These are phyloP conservation scores for Penium margaritaceum DNA, from an alignment of 139 green algal genomes.

Conservation along the genomic window DNA sequence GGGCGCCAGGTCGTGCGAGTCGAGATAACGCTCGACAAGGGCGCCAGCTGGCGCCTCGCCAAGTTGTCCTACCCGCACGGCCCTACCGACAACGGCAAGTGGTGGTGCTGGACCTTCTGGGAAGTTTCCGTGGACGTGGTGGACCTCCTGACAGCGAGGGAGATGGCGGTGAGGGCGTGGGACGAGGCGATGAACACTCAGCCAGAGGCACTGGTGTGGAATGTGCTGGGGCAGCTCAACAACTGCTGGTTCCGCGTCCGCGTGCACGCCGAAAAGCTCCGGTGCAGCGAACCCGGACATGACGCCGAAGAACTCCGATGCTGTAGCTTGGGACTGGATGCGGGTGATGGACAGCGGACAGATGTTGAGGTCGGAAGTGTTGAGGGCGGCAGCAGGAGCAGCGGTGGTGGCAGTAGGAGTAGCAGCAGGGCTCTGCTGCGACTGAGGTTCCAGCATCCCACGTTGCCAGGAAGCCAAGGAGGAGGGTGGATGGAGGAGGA, in stretches of 20 bases:
- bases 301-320: too few relatives aligned
- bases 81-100: conserved; percentile 58
- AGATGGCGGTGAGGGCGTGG: conserved; percentile 47
- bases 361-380: too few relatives aligned
- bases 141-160: neutral
- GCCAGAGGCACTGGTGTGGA: conserved; percentile 72
- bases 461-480: too few relatives aligned
- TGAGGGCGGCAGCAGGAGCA: too few relatives aligned
- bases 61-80: neutral
- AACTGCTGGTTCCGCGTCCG: conserved; percentile 77
- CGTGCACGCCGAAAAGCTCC: conserved; percentile 44
- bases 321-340: too few relatives aligned
- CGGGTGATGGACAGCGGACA: too few relatives aligned
- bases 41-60: conserved; percentile 67
- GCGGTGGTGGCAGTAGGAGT: too few relatives aligned
- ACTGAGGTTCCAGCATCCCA: too few relatives aligned
- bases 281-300: too few relatives aligned
- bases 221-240: conserved; percentile 92
- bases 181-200: conserved; percentile 54
- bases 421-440: too few relatives aligned
- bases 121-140: conserved; percentile 18
- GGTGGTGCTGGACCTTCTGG: conserved; percentile 63
- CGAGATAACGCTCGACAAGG: conserved; percentile 83
- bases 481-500: too few relatives aligned
- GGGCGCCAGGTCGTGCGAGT: conserved; percentile 81